These are phyloP conservation scores for Misopates orontium DNA, from an alignment of 257 asterid genomes.

Conservation along the genomic window DNA sequence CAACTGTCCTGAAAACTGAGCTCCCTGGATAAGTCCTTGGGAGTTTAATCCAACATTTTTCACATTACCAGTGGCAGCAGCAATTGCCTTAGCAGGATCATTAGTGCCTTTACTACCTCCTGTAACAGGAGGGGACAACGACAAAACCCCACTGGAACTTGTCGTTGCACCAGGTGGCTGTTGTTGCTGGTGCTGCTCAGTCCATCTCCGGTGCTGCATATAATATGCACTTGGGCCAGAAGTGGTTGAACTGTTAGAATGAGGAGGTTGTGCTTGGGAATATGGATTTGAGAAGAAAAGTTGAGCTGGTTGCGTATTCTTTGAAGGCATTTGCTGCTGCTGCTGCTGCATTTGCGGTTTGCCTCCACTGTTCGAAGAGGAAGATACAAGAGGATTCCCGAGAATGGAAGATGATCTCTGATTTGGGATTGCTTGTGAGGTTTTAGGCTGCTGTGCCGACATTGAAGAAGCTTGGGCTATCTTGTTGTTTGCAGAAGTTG, in stretches of 20 bases:
- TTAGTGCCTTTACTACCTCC: conserved; percentile 48
- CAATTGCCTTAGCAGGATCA: conserved; percentile 91
- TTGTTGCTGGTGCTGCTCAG: conserved; percentile 67
- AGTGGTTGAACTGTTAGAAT: conserved; percentile 43
- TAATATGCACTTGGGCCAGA: conserved; percentile 56
- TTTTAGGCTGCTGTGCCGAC: conserved; percentile 56
- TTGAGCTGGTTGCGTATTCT: conserved; percentile 63
- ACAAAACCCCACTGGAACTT: conserved; percentile 51
- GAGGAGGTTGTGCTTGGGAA: conserved; percentile 56
- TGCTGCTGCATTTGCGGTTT: conserved; percentile 61
- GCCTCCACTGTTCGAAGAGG: conserved; percentile 42
- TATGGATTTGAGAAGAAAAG: conserved; percentile 63
- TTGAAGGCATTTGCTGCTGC: conserved; percentile 51
- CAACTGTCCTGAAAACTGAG: conserved; percentile 61
- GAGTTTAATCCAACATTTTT: conserved; percentile 61
- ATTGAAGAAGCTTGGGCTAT: conserved; percentile 53
- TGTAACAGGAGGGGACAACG: conserved; percentile 47
- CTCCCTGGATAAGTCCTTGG: conserved; percentile 52
- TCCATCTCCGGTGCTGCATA: conserved; percentile 55
- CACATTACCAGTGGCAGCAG: conserved; percentile 67
- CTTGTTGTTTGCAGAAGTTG: conserved; percentile 61
- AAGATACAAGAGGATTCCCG: conserved; percentile 55
- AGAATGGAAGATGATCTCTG: conserved; percentile 81
- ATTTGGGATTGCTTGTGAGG: conserved; percentile 37
- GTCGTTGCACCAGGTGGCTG: conserved; percentile 39